phyloP scores from a whole-genome alignment of 257 asterid species.

The Anisodus tanguticus region DNA sequence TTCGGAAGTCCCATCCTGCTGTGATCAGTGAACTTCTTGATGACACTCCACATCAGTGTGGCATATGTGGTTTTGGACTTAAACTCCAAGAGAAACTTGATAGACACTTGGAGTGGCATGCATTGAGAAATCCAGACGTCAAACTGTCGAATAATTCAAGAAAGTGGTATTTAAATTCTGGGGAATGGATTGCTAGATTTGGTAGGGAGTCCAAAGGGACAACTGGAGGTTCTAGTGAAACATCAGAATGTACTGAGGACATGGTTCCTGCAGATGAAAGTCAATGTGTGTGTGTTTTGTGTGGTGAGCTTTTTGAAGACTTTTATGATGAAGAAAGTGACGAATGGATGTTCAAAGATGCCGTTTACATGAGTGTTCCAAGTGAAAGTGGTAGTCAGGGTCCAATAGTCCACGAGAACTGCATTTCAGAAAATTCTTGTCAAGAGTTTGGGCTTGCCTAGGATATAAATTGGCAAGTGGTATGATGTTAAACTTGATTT shows the following conservation, averaged over 20 bases:
- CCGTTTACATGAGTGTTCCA: conserved; percentile 59
- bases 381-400: conserved; percentile 35
- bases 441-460: conserved; percentile 50
- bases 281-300: conserved; percentile 77
- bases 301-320: conserved; percentile 89
- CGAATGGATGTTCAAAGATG: conserved; percentile 85
- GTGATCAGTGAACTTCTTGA: conserved; percentile 70
- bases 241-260: conserved; percentile 45
- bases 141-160: conserved; percentile 45
- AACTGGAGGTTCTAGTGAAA: conserved; percentile 46
- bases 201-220: conserved; percentile 24
- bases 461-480: conserved; percentile 60
- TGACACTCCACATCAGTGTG: conserved; percentile 67
- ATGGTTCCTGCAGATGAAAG: conserved; percentile 91
- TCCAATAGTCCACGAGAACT: conserved; percentile 72
- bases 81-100: conserved; percentile 67
- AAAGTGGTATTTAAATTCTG: conserved; percentile 62
- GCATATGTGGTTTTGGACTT: conserved; percentile 64
- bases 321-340: conserved; percentile 59
- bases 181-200: conserved; percentile 59
- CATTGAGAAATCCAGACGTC: conserved; percentile 46
- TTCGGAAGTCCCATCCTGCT: conserved; percentile 63
- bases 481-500: conserved; percentile 7
- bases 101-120: conserved; percentile 89
- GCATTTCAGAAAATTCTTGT: conserved; percentile 56